Evolutionary conservation across 2,329 filamentous ascomycete genomes (phyloP).

Genomic region (Colletotrichum lentis): DNA sequence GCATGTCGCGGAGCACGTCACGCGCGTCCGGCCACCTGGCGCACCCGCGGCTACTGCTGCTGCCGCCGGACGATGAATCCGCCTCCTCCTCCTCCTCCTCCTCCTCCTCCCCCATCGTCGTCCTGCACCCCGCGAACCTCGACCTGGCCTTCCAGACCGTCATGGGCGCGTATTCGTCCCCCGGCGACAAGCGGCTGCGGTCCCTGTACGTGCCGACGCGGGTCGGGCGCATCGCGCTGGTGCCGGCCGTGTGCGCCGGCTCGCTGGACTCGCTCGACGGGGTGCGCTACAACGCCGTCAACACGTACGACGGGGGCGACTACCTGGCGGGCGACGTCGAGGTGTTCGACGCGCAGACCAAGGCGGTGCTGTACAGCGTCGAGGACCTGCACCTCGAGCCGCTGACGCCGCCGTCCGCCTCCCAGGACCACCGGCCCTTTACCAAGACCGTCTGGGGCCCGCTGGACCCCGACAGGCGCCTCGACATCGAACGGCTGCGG

Average conservation of each 20-base stretch:
- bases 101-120: not conserved
- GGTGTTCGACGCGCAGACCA: not conserved
- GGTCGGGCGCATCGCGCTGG: constrained; percentile 38
- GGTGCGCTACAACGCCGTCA: not conserved
- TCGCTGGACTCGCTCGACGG: constrained; percentile 7
- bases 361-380: not conserved
- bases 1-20: not conserved
- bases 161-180: constrained; percentile 46
- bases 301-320: constrained; percentile 1
- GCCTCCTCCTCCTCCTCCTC: no score
- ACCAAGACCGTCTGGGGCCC: constrained; percentile 17
- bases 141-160: constrained; percentile 49
- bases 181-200: constrained; percentile 46
- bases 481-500: constrained; percentile 6
- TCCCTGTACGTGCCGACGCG: constrained; percentile 44
- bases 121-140: constrained; percentile 47
- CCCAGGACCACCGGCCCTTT: constrained; percentile 12
- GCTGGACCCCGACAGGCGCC: not conserved
- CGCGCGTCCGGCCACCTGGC: not conserved
- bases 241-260: not conserved
- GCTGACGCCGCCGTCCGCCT: constrained; percentile 2
- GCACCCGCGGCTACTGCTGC: no score
- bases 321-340: constrained; percentile 1
- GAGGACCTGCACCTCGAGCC: constrained; percentile 13
- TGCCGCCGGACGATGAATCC: no score